Conservation (phyloP, 108 stramenopile species). For the Stephanodiscus minutulus region DNA sequence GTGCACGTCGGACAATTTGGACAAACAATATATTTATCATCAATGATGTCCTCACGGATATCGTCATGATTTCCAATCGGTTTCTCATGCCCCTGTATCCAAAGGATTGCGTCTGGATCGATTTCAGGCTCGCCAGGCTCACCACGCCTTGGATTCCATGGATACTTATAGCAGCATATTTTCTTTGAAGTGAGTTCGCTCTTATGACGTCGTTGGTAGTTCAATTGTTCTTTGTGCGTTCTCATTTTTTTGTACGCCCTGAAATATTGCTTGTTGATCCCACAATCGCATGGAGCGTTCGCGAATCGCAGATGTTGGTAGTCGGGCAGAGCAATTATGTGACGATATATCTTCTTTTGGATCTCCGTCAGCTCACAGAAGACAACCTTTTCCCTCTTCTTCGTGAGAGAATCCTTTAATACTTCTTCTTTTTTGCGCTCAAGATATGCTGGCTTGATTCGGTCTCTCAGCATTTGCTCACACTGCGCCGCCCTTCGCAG, state of each 20-base stretch:
- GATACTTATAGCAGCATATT: conserved; percentile 65
- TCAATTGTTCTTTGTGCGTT: conserved; percentile 64
- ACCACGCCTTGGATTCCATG: conserved; percentile 51
- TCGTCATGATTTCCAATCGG: conserved; percentile 19
- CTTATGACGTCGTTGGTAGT: conserved; percentile 66
- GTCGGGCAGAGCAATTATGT: conserved; percentile 78
- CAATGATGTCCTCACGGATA: conserved; percentile 23
- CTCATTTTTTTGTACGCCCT: conserved; percentile 50
- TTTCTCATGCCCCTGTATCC: conserved; percentile 49
- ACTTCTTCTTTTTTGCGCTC: conserved; percentile 68
- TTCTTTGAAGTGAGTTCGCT: conserved; percentile 48
- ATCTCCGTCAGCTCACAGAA: conserved; percentile 78
- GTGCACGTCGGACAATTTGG: conserved; percentile 71
- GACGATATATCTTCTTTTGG: conserved; percentile 78
- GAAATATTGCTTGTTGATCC: conserved; percentile 74
- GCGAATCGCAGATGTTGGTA: conserved; percentile 61
- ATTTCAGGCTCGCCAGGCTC: conserved; percentile 46
- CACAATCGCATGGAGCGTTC: conserved; percentile 83
- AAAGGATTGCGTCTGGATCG: conserved; percentile 72
- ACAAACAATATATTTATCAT: conserved; percentile 35
- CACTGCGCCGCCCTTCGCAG: conserved; percentile 37
- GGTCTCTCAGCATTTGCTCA: conserved; percentile 49
- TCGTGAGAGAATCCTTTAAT: conserved; percentile 63
- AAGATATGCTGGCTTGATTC: conserved; percentile 55
- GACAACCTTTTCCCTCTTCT: conserved; percentile 78